Percentiles rank a stretch among this genome's conserved stretches.
Conservation (phyloP, 306 rosid genomes). For the Fragaria vesca region DNA sequence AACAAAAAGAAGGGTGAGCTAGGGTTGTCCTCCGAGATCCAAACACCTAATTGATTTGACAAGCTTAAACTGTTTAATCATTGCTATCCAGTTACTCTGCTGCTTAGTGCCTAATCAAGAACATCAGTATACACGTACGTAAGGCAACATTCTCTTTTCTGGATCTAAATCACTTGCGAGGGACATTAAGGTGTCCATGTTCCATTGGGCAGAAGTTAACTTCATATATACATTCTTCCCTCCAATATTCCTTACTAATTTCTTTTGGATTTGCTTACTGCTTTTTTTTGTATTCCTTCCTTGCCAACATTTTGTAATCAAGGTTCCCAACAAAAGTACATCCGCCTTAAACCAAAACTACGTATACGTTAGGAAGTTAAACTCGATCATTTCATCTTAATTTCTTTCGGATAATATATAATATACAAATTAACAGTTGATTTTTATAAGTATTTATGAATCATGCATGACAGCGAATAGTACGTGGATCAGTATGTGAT, state of each 20-base stretch:
- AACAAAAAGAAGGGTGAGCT: constrained; percentile 17
- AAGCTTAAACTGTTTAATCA: constrained; percentile 20
- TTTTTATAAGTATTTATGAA: too few species aligned
- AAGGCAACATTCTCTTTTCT: constrained; percentile 3
- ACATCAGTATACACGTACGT: not conserved
- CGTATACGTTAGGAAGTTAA: not conserved
- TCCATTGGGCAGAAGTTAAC: not conserved
- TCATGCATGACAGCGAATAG: too few species aligned
- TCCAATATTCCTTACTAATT: not conserved
- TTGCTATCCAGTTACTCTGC: not conserved
- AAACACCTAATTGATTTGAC: constrained; percentile 32
- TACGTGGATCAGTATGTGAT: too few species aligned
- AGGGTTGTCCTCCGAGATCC: constrained; percentile 57
- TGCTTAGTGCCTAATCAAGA: not conserved
- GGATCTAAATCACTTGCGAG: not conserved
- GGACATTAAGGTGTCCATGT: not conserved
- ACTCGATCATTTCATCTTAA: not conserved
- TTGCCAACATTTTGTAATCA: not conserved
- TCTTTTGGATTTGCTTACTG: not conserved
- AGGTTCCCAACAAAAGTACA: constrained; percentile 10
- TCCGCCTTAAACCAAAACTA: not conserved
- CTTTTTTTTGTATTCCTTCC: not conserved
- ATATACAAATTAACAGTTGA: not conserved
- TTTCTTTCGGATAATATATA: not conserved
- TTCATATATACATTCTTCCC: not conserved